Evolutionary conservation across 495 filamentous ascomycete genomes (phyloP).

Genomic region (Aspergillus bridgeri): DNA sequence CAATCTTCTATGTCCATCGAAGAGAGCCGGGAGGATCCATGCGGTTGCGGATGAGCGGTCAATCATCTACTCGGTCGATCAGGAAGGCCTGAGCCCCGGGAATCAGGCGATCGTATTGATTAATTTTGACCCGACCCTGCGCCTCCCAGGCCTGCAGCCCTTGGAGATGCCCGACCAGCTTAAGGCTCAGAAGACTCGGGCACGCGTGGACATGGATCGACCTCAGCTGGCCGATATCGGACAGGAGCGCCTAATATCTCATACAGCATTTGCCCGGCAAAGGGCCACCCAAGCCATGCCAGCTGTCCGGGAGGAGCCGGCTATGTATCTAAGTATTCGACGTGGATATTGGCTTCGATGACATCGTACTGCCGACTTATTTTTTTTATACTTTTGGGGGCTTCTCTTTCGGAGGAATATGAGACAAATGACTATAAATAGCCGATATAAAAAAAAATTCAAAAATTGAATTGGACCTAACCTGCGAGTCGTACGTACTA

Average conservation of each 20-base stretch:
- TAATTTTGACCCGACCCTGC: conserved; percentile 59
- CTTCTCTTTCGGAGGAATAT: not conserved
- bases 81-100: conserved; percentile 34
- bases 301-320: conserved; percentile 29
- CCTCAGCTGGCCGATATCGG: conserved; percentile 16
- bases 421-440: not conserved
- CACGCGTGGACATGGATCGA: conserved; percentile 13
- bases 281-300: conserved; percentile 18
- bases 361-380: not conserved
- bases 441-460: not conserved
- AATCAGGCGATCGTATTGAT: conserved; percentile 56
- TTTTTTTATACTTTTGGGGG: not conserved
- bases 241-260: conserved; percentile 12
- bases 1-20: conserved; percentile 55
- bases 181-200: conserved; percentile 6
- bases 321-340: conserved; percentile 33
- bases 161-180: conserved; percentile 7
- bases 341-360: conserved; percentile 41
- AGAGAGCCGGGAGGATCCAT: conserved; percentile 42
- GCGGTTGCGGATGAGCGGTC: conserved; percentile 61
- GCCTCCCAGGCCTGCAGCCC: conserved; percentile 31
- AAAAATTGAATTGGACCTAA: not conserved
- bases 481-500: not conserved
- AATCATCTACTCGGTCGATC: conserved; percentile 51
- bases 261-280: conserved; percentile 10